Evolutionary conservation across 805 yeast genomes (phyloP).

Genomic region (Wickerhamiella kazuoi): DNA sequence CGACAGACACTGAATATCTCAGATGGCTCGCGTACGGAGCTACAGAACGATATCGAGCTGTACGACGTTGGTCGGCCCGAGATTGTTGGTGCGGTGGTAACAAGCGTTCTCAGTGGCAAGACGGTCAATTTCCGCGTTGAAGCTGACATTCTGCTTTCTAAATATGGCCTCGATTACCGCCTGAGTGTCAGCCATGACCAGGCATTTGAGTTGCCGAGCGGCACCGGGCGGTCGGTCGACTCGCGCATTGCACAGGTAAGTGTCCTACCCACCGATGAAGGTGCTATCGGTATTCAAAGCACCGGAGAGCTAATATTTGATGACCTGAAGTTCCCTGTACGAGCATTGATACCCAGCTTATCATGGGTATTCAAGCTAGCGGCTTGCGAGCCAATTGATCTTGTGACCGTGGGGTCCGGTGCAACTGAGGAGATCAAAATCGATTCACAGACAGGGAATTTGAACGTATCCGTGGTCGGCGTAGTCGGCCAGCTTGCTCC

Average conservation of each 20-base stretch:
- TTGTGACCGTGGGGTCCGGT: constrained; percentile 9
- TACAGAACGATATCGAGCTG: background rate
- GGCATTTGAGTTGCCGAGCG: background rate
- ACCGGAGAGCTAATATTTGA: background rate
- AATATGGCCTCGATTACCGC: constrained; percentile 9
- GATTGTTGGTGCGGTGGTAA: background rate
- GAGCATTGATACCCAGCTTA: constrained; percentile 13
- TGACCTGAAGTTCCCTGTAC: background rate
- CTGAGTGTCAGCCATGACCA: constrained; percentile 4
- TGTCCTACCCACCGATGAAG: background rate
- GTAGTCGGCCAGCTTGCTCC: background rate
- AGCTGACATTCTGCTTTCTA: constrained; percentile 5
- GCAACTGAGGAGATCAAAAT: constrained; percentile 5
- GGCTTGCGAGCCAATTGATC: constrained; percentile 13
- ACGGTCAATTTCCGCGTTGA: constrained; percentile 5
- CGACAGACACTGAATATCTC: background rate
- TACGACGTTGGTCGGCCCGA: constrained; percentile 10
- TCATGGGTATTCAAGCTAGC: constrained; percentile 16
- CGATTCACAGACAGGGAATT: background rate
- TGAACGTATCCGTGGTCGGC: constrained; percentile 9
- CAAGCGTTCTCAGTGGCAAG: constrained; percentile 2
- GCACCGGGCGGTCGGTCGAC: background rate
- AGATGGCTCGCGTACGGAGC: background rate
- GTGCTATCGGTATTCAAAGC: background rate
- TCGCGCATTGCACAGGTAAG: background rate